phyloP scores from a whole-genome alignment of 2,329 filamentous ascomycete genomes.

The Cercospora nicotianae region DNA sequence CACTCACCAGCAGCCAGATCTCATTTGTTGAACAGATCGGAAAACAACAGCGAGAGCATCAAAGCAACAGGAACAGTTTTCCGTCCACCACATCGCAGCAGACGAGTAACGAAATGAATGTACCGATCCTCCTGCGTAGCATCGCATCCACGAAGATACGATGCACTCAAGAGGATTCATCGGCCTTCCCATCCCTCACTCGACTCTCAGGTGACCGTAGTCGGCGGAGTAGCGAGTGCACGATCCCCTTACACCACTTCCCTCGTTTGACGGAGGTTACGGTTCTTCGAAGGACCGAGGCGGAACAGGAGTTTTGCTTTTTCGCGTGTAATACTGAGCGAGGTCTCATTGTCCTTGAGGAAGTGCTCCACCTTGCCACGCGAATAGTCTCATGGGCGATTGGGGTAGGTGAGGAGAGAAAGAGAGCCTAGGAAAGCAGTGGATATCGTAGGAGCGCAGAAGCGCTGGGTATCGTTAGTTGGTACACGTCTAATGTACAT shows the following conservation, averaged over 20 bases:
- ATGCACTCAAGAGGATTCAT: background rate
- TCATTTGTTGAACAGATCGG: background rate
- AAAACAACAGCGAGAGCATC: background rate
- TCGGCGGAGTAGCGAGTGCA: background rate
- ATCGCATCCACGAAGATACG: background rate
- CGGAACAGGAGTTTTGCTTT: constrained; percentile 40
- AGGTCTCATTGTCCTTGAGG: constrained; percentile 53
- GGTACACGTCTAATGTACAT: constrained; percentile 10
- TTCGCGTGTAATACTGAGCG: constrained; percentile 56
- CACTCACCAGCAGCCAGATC: background rate
- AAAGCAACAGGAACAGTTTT: background rate
- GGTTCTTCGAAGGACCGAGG: constrained; percentile 9
- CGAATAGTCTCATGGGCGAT: constrained; percentile 33
- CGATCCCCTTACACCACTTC: constrained; percentile 13
- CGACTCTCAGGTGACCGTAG: background rate
- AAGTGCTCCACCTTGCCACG: constrained; percentile 55
- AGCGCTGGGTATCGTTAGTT: constrained; percentile 16
- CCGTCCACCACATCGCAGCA: background rate
- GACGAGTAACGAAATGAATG: background rate
- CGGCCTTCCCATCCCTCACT: constrained; percentile 9
- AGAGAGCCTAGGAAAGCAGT: background rate
- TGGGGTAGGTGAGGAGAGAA: background rate
- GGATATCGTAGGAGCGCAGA: background rate
- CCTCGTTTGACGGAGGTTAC: constrained; percentile 5
- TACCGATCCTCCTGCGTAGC: background rate